Base-by-base conservation (phyloP, 257 asterid species). In the Capsicum baccatum region DNA sequence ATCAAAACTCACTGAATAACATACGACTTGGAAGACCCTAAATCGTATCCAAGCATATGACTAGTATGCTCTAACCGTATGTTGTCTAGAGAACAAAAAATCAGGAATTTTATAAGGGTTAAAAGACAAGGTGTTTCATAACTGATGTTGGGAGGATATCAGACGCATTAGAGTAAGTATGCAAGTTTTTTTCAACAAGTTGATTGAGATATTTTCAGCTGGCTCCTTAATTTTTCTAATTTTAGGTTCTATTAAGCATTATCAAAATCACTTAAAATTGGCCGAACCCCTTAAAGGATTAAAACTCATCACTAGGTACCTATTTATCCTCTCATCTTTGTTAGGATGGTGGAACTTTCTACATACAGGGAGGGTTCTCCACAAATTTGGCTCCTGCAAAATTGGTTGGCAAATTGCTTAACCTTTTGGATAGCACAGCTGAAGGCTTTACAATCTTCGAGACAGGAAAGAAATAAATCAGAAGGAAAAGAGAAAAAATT, bases 111-210 rank as follows among this genome's bases (percentile, higher is more conserved):
- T 26, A 1, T 26, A 26, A 26, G 33, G 33, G 33, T 26, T 26
- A 26, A 26, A 26, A 26, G 0, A 26, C 33, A 26, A 26, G 33
- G 33, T 26, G 33, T 26, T 26, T 26, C 33, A 26, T 96, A 90
- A 97, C 97, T 80, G 99, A 96, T 91, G 98, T 96, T 88, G 99
- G 99, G 88, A 93, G 93, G 91, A 90, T 92, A 69, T 88, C 99
- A 6, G 98, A 96, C 87, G 95, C 98, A 76, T 85, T 92, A 26
- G 94, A 94, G 99, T 96, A 94, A 35, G 91, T 57, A 44, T 37
- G 4, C 73, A 58, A 79, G 66, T 69, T 68, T 21, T 10, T 9
- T 54, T 78, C 48, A 26, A 15, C 33, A 26, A 14, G 82, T 26
- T 78, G 16, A 50, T 16, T 54, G 47, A 78, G 4, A 78, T 54